phyloP scores from a whole-genome alignment of 176 grass and related monocot genomes.

The Oryza meyeriana region DNA sequence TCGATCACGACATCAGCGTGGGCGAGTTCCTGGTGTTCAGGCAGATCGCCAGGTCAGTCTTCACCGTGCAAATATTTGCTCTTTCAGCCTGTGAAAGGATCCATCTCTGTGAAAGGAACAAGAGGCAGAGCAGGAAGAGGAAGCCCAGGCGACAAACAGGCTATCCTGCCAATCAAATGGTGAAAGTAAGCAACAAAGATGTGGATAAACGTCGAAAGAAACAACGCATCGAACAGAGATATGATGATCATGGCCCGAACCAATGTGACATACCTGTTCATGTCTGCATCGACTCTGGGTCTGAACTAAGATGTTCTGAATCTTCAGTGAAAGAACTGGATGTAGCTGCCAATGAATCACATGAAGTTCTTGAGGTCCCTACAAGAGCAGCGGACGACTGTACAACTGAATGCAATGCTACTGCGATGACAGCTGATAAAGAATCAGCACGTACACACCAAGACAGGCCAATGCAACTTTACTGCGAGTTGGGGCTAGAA shows the following conservation, averaged over 20 bases:
- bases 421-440: neutral
- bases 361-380: neutral
- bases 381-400: neutral
- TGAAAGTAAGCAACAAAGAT: neutral
- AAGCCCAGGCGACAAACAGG: constrained; percentile 3
- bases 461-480: neutral
- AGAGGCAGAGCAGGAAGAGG: constrained; percentile 47
- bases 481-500: neutral
- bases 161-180: neutral
- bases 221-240: neutral
- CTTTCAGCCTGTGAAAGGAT: constrained; percentile 48
- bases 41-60: constrained; percentile 44
- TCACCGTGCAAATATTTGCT: constrained; percentile 63
- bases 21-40: constrained; percentile 72
- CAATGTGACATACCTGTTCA: neutral
- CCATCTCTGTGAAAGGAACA: constrained; percentile 45
- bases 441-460: neutral
- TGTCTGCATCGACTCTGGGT: neutral
- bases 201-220: constrained; percentile 16
- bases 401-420: neutral
- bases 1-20: constrained; percentile 46
- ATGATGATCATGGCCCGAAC: neutral
- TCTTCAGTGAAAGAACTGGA: neutral
- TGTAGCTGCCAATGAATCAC: neutral
- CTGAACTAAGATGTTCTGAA: constrained; percentile 13